These are phyloP conservation scores for Fomes fomentarius DNA, from an alignment of 1,284 basidiomycete species.

Conservation along the genomic window DNA sequence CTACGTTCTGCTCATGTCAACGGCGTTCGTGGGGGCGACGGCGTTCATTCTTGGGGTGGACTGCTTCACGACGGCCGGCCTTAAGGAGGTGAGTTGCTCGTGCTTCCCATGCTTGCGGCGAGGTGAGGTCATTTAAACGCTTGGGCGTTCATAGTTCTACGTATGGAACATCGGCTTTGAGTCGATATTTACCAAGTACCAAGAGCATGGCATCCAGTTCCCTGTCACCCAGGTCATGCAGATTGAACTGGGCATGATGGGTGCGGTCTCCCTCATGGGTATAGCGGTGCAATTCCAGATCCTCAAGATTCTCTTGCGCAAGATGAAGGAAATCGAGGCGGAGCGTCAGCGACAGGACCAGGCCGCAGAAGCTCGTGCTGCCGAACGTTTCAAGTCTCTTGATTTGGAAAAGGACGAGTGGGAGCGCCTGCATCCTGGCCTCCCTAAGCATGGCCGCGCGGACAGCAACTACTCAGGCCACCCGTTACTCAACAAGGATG, in stretches of 20 bases:
- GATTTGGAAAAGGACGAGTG: slow-evolving; percentile 80
- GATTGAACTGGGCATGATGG: slow-evolving; percentile 90
- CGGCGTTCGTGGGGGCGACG: slow-evolving; percentile 90
- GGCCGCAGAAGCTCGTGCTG: slow-evolving; percentile 76
- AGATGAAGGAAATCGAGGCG: slow-evolving; percentile 77
- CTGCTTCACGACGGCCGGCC: slow-evolving; percentile 87
- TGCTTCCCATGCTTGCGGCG: neutral
- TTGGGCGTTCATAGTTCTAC: slow-evolving; percentile 69
- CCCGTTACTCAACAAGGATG: slow-evolving; percentile 37
- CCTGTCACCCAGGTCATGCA: slow-evolving; percentile 90
- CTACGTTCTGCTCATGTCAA: slow-evolving; percentile 80
- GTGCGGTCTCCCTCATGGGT: slow-evolving; percentile 82
- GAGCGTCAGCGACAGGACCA: slow-evolving; percentile 77
- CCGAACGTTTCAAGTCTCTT: slow-evolving; percentile 70
- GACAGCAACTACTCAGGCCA: slow-evolving; percentile 58
- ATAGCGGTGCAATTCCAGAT: slow-evolving; percentile 90
- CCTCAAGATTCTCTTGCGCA: slow-evolving; percentile 76
- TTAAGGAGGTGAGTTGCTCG: slow-evolving; percentile 76
- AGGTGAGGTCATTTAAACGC: slow-evolving; percentile 6
- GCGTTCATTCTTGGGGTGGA: slow-evolving; percentile 92
- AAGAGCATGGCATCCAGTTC: slow-evolving; percentile 69
- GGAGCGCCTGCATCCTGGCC: slow-evolving; percentile 82
- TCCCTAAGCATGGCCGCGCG: slow-evolving; percentile 60
- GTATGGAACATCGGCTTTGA: slow-evolving; percentile 92
- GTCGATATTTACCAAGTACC: slow-evolving; percentile 77